Evolutionary conservation across 1,284 basidiomycete species (phyloP).

Genomic region (Cryptococcus sp.): DNA sequence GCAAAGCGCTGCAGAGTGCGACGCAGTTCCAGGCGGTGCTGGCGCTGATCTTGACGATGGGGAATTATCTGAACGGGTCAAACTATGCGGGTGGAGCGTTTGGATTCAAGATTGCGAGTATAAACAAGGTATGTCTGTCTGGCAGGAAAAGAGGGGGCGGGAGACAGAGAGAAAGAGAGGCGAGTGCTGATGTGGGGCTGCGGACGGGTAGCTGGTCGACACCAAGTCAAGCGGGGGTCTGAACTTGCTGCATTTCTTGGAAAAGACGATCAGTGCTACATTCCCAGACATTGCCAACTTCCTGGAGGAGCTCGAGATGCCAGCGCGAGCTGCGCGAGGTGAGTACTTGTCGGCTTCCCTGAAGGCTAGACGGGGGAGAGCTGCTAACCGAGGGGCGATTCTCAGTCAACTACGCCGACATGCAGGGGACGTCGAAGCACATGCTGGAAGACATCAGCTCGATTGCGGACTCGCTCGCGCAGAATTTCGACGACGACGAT

Average conservation of each 20-base stretch:
- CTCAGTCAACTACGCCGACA: conserved; percentile 38
- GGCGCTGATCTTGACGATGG: conserved; percentile 78
- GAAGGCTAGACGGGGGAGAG: too few relatives aligned
- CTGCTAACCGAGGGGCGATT: background rate
- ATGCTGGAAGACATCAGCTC: conserved; percentile 73
- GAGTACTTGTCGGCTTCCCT: conserved; percentile 23
- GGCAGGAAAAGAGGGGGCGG: too few relatives aligned
- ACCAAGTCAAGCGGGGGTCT: conserved; percentile 93
- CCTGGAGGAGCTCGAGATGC: conserved; percentile 80
- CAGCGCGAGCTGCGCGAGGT: conserved; percentile 92
- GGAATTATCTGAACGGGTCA: conserved; percentile 97
- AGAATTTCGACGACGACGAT: conserved; percentile 66
- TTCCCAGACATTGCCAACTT: conserved; percentile 87
- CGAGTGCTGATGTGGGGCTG: background rate
- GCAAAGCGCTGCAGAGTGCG: conserved; percentile 69
- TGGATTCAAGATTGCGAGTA: conserved; percentile 94
- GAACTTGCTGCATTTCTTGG: conserved; percentile 91
- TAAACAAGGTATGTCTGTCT: conserved; percentile 73
- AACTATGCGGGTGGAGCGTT: conserved; percentile 96
- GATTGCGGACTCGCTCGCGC: conserved; percentile 72
- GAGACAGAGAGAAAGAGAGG: background rate
- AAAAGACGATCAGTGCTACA: conserved; percentile 79
- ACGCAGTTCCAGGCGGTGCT: conserved; percentile 77
- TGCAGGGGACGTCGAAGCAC: conserved; percentile 52
- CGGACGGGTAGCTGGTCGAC: conserved; percentile 75